These are phyloP conservation scores for Aegilops bicornis DNA, from an alignment of 176 grass and related monocot genomes.

Conservation along the genomic window DNA sequence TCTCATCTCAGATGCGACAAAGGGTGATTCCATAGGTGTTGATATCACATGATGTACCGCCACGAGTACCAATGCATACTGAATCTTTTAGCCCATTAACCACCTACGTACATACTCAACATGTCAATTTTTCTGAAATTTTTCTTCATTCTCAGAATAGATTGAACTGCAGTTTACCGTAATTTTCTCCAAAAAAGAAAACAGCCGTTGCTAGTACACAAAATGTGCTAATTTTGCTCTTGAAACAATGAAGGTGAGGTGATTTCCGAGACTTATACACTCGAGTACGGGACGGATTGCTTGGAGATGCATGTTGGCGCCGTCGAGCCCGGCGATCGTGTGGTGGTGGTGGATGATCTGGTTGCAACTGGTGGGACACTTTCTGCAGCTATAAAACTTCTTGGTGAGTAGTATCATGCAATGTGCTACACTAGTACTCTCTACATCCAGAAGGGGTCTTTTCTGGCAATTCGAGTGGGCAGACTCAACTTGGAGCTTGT, in stretches of 20 bases:
- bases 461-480: no score
- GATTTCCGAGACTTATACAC: constrained; percentile 78
- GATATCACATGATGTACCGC: not conserved
- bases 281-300: constrained; percentile 93
- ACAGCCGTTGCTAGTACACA: no score
- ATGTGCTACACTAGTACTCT: no score
- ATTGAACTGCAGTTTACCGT: no score
- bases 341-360: constrained; percentile 80
- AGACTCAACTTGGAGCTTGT: not conserved
- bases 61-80: not conserved
- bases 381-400: constrained; percentile 84
- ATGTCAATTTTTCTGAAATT: no score
- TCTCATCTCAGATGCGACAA: not conserved
- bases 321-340: constrained; percentile 47
- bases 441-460: no score
- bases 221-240: not conserved
- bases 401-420: constrained; percentile 38
- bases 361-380: constrained; percentile 92
- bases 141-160: no score
- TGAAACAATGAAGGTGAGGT: constrained; percentile 65
- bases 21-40: not conserved
- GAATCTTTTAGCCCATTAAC: not conserved
- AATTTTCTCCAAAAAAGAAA: not conserved
- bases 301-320: constrained; percentile 94
- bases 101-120: not conserved